Evolutionary conservation across 2,329 filamentous ascomycete genomes (phyloP), one percentile per base, ranked within the genome.

Genomic region (Curvularia lunata): DNA sequence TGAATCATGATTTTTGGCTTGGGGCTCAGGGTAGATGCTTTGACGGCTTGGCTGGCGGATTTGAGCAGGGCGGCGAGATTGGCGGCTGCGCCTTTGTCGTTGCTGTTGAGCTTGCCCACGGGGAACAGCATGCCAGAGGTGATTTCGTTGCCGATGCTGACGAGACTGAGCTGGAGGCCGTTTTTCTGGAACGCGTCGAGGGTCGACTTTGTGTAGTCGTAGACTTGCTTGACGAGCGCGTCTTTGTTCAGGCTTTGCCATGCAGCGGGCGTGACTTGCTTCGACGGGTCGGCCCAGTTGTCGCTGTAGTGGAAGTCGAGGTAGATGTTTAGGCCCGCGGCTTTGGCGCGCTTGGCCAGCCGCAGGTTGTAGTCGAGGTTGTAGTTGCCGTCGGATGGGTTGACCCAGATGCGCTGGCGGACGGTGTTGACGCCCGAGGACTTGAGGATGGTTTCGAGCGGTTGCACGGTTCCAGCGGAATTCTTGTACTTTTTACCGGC

Each of bases 111-210:
- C 13, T 78, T 76, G 13, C 89, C 89, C 0, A 85, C 82, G 0
- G 88, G 88, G 80, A 86, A 90, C 42, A 91, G 82, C 30, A 91
- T 77, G 0, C 89, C 89, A 1, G 80, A 77, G 0, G 85, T 84
- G 71, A 92, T 91, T 71, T 91, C 89, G 68, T 92, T 92, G 23
- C 89, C 89, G 62, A 92, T 88, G 16, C 86, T 88, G 48, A 91
- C 83, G 48, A 91, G 86, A 1, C 80, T 78, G 0, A 88, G 83
- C 3, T 80, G 74, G 21, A 90, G 79, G 3, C 81, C 81, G 16
- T 83, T 82, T 0, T 74, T 73, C 1, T 84, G 81, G 66, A 91
- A 90, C 16, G 80, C 75, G 68, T 91, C 85, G 56, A 84, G 83
- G 0, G 88, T 83, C 3, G 82, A 79, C 4, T 83, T 75, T 0